Conservation (phyloP, 208 protist species). For the Blastocrithidia nonstop region DNA sequence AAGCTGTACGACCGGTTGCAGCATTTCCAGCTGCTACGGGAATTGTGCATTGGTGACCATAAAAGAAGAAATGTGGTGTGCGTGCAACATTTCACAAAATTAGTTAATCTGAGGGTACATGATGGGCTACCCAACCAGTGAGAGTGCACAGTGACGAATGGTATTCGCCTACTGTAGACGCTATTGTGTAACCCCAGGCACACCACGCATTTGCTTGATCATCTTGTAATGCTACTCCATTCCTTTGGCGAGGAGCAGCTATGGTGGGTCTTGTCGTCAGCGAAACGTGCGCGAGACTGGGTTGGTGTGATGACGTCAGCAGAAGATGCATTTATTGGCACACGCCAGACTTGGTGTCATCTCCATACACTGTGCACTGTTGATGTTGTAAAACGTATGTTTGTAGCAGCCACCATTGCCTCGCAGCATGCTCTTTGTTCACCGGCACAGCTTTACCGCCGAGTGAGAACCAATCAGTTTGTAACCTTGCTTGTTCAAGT, state of each 20-base stretch:
- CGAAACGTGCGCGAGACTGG: conserved; percentile 78
- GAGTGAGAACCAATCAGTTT: conserved; percentile 89
- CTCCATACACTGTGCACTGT: conserved; percentile 93
- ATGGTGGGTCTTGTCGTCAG: conserved; percentile 86
- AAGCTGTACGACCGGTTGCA: conserved; percentile 86
- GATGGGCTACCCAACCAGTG: conserved; percentile 92
- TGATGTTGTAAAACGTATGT: conserved; percentile 96
- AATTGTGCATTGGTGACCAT: conserved; percentile 93
- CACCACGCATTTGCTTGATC: conserved; percentile 83
- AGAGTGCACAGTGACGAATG: conserved; percentile 88
- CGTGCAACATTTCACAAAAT: conserved; percentile 77
- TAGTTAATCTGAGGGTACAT: conserved; percentile 93
- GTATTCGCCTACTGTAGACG: conserved; percentile 65
- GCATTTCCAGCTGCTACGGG: conserved; percentile 54
- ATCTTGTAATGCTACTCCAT: conserved; percentile 68
- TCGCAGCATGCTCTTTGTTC: conserved; percentile 94
- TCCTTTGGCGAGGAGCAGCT: conserved; percentile 55
- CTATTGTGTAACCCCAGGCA: conserved; percentile 84
- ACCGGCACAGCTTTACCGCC: conserved; percentile 95
- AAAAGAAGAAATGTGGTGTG: conserved; percentile 82
- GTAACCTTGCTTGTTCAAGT: conserved; percentile 92
- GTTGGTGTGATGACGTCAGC: conserved; percentile 92
- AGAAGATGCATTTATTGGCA: conserved; percentile 95
- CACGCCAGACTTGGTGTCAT: conserved; percentile 93
- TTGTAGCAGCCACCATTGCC: conserved; percentile 95